Conservation (phyloP, 169 alveolate genomes). For the Plasmodium gaboni region DNA sequence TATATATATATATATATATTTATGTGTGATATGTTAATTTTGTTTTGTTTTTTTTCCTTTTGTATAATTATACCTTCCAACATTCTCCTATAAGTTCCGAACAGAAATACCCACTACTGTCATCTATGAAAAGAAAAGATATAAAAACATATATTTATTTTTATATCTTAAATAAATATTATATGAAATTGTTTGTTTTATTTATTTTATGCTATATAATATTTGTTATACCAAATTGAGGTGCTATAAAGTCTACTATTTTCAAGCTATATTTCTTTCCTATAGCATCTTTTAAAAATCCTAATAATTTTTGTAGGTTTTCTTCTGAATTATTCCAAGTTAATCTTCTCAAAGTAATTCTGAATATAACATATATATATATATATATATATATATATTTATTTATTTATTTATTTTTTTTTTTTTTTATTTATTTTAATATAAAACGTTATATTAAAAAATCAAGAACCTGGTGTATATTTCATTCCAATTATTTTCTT, state of each 20-base stretch:
- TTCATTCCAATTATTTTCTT: constrained; percentile 56
- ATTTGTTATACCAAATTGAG: constrained; percentile 30
- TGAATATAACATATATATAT: background rate
- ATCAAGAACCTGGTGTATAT: constrained; percentile 22
- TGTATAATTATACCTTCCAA: constrained; percentile 32
- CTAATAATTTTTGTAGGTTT: constrained; percentile 36
- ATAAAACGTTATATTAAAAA: background rate
- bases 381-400: background rate
- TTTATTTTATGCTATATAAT: too few species aligned
- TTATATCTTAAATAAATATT: too few species aligned
- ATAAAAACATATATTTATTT: background rate
- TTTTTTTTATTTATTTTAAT: background rate
- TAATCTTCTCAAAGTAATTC: constrained; percentile 50
- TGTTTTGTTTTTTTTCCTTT: background rate
- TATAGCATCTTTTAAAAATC: constrained; percentile 50
- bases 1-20: background rate
- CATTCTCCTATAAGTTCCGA: constrained; percentile 69
- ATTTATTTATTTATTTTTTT: background rate
- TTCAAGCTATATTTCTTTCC: constrained; percentile 57
- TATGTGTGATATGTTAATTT: background rate
- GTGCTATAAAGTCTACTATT: constrained; percentile 41
- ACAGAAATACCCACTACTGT: constrained; percentile 40
- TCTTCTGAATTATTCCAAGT: constrained; percentile 69
- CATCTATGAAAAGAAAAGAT: background rate
- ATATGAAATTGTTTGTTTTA: too few species aligned